Base-by-base conservation (phyloP, 306 rosid species). In the Cucumis melo region DNA sequence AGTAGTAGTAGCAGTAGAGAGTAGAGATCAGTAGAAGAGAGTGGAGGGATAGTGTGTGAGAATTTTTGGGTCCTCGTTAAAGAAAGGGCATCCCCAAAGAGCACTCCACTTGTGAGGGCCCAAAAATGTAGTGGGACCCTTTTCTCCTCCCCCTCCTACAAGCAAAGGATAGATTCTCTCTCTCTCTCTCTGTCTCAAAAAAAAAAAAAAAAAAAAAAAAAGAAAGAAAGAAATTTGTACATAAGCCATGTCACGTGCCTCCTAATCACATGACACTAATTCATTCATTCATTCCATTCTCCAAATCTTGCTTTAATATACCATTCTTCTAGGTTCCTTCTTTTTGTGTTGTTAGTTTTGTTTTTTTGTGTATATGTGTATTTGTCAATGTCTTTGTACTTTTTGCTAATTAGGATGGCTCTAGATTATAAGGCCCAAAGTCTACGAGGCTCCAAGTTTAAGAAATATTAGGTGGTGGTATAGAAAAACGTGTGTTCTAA, bases 1-100 rank as follows among this genome's bases (percentile, higher is more conserved):
- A 14, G 42, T 46, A 3, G 55, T 50, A 16, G 71, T 65, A 51
- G 41, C 56, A 46, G 53, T 46, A 46, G 53, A 46, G 53, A 46
- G 17, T 46, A 9, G 53, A 46, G 53, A 51, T 1, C 0, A 27
- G 42, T 61, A 79, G 75, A 73, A 46, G 53, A 46, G 53, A 46
- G 53, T 46, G 53, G 13, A 46, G 53, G 14, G 53, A 46, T 12
- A 9, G 86, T 73, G 55, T 50, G 55, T 58, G 83, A 82, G 90
- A 94, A 95, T 95, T 90, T 94, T 95, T 95, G 88, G 96, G 93
- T 85, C 85, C 78, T 84, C 95, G 96, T 87, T 84, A 92, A 95
- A 92, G 96, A 88, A 81, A 67, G 36, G 36, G 84, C 87, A 84
- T 89, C 85, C 89, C 96, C 82, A 87, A 87, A 90, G 93, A 89